Conservation (phyloP, 208 protist genomes). For the Leishmania guyanensis region DNA sequence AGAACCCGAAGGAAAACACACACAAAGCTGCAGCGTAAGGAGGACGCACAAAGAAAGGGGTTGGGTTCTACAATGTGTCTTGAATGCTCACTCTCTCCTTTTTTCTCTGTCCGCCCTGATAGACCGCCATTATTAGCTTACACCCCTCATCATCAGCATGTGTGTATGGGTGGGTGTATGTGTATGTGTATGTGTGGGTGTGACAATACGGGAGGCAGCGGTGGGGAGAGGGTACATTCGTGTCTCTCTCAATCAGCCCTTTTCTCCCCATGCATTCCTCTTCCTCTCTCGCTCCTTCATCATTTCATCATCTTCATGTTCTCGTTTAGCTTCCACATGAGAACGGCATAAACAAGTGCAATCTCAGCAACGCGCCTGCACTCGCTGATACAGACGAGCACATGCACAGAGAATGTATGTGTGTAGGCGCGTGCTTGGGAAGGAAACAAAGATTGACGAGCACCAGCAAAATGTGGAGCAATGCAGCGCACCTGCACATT, state of each 20-base stretch:
- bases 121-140: background rate
- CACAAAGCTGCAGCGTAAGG: background rate
- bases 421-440: background rate
- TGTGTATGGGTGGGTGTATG: background rate
- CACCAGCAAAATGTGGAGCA: background rate
- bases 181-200: background rate
- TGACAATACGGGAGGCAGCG: too few species aligned
- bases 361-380: too few species aligned
- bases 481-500: background rate
- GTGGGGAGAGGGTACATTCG: too few species aligned
- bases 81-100: background rate
- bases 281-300: too few species aligned
- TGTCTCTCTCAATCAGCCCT: too few species aligned
- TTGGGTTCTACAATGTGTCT: background rate
- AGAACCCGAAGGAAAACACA: background rate
- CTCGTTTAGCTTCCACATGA: too few species aligned
- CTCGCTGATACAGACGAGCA: background rate
- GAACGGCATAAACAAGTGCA: background rate
- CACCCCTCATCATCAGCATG: background rate
- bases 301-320: too few species aligned
- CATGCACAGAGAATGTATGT: background rate
- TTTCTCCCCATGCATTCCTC: too few species aligned
- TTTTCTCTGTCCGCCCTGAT: background rate
- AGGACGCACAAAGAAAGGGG: background rate
- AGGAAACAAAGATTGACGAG: too few species aligned